phyloP scores from a whole-genome alignment of 768 basidiomycete genomes.

The Collybiopsis luxurians region DNA sequence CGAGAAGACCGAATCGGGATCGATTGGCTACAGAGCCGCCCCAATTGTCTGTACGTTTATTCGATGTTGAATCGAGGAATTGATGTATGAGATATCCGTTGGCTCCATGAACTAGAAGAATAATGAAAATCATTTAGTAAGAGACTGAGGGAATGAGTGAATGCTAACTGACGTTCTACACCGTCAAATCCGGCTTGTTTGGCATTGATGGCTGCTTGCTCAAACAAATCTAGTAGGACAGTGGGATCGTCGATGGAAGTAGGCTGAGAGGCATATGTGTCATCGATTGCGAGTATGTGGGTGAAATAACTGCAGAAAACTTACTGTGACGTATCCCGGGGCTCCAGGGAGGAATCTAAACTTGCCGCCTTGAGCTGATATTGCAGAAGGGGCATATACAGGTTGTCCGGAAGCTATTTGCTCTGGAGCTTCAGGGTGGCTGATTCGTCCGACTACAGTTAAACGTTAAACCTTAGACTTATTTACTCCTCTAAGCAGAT shows the following conservation, averaged over 20 bases:
- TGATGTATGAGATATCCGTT: conserved; percentile 35
- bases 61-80: conserved; percentile 30
- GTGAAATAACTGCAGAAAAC: background rate
- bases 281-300: no score
- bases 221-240: conserved; percentile 24
- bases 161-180: conserved; percentile 22
- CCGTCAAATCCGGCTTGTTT: conserved; percentile 35
- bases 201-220: conserved; percentile 30
- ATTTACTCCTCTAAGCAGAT: background rate
- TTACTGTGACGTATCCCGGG: conserved; percentile 24
- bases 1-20: conserved; percentile 35
- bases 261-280: conserved; percentile 15
- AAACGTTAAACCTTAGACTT: background rate
- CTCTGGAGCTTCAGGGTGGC: conserved; percentile 24
- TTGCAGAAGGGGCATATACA: conserved; percentile 24
- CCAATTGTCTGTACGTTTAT: conserved; percentile 40
- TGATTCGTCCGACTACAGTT: conserved; percentile 19
- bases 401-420: conserved; percentile 25
- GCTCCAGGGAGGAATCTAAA: conserved; percentile 23
- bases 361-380: conserved; percentile 22
- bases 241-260: conserved; percentile 28
- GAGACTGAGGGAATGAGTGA: no score
- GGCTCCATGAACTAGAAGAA: conserved; percentile 22
- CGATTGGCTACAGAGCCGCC: conserved; percentile 44
- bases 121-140: no score